Percentiles rank a stretch among this genome's conserved stretches.
Conservation (phyloP, 805 yeast genomes). For the Wickerhamomyces xylosicus region DNA sequence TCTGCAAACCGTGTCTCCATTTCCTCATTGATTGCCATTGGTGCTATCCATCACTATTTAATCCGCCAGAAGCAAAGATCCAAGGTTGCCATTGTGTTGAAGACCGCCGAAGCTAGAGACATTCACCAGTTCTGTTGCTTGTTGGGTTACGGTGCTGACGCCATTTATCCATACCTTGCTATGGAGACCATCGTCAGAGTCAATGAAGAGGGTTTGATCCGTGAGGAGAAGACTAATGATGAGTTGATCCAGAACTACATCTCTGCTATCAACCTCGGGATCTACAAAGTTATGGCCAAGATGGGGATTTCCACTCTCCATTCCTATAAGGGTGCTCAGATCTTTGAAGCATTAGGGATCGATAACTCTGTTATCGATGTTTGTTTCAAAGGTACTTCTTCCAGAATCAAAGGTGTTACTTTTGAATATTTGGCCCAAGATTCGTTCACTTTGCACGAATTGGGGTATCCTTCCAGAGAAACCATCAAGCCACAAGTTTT, state of each 20-base stretch:
- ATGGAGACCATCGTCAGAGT: slow-evolving; percentile 80
- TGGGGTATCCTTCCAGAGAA: slow-evolving; percentile 77
- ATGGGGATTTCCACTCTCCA: slow-evolving; percentile 99
- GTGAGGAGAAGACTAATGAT: slow-evolving; percentile 39
- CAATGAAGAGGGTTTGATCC: slow-evolving; percentile 69
- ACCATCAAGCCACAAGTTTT: slow-evolving; percentile 59
- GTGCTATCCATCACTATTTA: slow-evolving; percentile 94
- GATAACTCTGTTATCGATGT: slow-evolving; percentile 92
- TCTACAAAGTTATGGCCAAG: slow-evolving; percentile 94
- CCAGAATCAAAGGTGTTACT: slow-evolving; percentile 91
- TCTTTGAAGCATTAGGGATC: slow-evolving; percentile 92
- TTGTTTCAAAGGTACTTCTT: slow-evolving; percentile 96
- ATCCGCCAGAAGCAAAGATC: slow-evolving; percentile 95
- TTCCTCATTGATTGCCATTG: slow-evolving; percentile 84
- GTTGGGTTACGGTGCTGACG: slow-evolving; percentile 97
- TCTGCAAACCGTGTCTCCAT: slow-evolving; percentile 61
- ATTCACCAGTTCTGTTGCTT: slow-evolving; percentile 93
- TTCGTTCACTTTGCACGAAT: slow-evolving; percentile 86
- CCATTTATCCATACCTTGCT: slow-evolving; percentile 86
- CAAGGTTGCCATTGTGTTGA: slow-evolving; percentile 82
- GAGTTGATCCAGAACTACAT: slow-evolving; percentile 69
- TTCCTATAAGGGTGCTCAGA: slow-evolving; percentile 98
- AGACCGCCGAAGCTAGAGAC: slow-evolving; percentile 96
- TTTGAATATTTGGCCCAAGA: slow-evolving; percentile 95
- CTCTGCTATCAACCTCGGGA: slow-evolving; percentile 81